Evolutionary conservation across 2,329 filamentous ascomycete genomes (phyloP), one percentile per base, ranked within the genome.

Genomic region (Penicillium oxalicum): DNA sequence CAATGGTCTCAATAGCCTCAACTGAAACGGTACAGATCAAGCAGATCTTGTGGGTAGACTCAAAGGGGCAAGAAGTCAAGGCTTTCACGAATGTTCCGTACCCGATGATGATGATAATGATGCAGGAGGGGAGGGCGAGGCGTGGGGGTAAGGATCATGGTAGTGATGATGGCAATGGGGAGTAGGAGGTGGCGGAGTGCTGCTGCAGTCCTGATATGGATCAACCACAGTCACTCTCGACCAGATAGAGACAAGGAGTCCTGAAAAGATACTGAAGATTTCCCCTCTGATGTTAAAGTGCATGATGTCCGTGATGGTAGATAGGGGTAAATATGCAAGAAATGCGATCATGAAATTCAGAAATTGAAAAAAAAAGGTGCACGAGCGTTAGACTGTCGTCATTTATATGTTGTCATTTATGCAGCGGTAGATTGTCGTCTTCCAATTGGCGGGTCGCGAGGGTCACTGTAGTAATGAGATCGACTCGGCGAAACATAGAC

Each of bases 401-500:
- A 49, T 40, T 51, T 6, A 40, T 18, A 40, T 45, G 50, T 38
- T 39, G 48, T 40, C 49, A 34, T 44, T 54, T 48, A 62, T 44
- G 53, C 59, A 48, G 52, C 57, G 27, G 64, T 41, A 4, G 64
- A 63, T 45, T 65, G 61, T 6, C 63, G 61, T 53, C 63, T 56
- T 24, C 51, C 52, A 6, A 54, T 38, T 7, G 55, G 47, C 26
- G 55, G 55, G 33, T 53, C 48, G 25, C 44, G 48, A n/a, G 56
- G 53, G 6, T 58, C 57, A 46, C 57, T 56, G 29, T 58, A 52
- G 27, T 58, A 45, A 24, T 53, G 55, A 28, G 32, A 38, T 56
- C 56, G 25, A 45, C 45, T 52, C 52, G 60, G 34, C 38, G 55
- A 48, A 27, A 50, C 49, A 32, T 25, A 52, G 35, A 57, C 48